Percentiles rank a stretch among this genome's conserved stretches.
Conservation (phyloP, 768 basidiomycete species). For the Suillus subluteus region DNA sequence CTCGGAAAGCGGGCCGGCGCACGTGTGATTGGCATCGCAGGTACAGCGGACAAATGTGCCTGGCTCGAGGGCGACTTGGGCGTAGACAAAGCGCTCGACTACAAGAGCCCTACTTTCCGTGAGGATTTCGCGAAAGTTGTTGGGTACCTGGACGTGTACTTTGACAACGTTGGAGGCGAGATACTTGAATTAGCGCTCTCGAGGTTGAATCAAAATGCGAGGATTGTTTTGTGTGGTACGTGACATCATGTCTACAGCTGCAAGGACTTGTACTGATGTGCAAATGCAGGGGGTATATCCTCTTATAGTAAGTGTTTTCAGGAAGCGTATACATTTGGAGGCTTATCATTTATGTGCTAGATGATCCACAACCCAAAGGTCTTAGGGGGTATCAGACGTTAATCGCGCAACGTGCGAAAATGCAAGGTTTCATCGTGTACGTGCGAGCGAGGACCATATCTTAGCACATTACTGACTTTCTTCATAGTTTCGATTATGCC, state of each 20-base stretch:
- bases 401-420: conserved; percentile 76
- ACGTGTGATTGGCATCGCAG: conserved; percentile 87
- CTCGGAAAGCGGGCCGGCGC: conserved; percentile 80
- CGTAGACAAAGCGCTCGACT: conserved; percentile 83
- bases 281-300: conserved; percentile 73
- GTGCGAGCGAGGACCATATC: conserved; percentile 22
- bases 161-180: conserved; percentile 83
- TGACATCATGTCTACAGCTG: conserved; percentile 12
- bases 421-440: conserved; percentile 85
- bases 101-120: conserved; percentile 77
- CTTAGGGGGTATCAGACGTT: conserved; percentile 68
- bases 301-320: conserved; percentile 63
- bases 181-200: conserved; percentile 80
- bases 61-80: conserved; percentile 88
- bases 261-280: neutral
- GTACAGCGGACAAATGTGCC: conserved; percentile 78
- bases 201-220: conserved; percentile 74
- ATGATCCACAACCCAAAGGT: conserved; percentile 62
- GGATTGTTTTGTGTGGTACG: conserved; percentile 83
- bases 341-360: conserved; percentile 35
- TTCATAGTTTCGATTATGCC: conserved; percentile 71
- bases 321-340: too few species aligned
- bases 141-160: conserved; percentile 82
- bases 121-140: conserved; percentile 70
- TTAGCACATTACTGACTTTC: neutral